Evolutionary conservation across 73 alveolate species (phyloP).

Genomic region (Stentor coeruleus): DNA sequence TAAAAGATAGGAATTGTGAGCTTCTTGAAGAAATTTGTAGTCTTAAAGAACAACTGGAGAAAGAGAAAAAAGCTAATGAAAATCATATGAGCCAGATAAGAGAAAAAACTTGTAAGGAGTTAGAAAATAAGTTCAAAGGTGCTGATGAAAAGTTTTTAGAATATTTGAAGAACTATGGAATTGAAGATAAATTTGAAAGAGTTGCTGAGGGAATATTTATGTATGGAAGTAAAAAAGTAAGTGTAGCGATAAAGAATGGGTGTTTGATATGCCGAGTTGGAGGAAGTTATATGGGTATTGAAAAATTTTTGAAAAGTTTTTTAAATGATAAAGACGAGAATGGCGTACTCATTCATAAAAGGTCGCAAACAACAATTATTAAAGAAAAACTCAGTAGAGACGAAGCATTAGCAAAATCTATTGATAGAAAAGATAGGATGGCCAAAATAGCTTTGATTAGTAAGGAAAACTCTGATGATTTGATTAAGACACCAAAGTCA

Average conservation of each 20-base stretch:
- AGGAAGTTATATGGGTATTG: constrained; percentile 56
- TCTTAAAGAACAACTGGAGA: background rate
- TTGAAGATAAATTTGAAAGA: background rate
- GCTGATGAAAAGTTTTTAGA: constrained; percentile 25
- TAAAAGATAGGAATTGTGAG: no score
- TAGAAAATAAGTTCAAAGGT: background rate
- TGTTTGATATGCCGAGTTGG: constrained; percentile 61
- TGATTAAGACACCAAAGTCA: background rate
- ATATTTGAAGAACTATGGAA: background rate
- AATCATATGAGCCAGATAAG: background rate
- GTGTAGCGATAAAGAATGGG: constrained; percentile 52
- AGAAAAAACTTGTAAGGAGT: background rate
- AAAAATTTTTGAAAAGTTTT: constrained; percentile 41
- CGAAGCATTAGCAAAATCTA: no score
- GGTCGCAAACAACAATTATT: background rate
- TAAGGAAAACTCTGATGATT: background rate
- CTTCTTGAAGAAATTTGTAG: background rate
- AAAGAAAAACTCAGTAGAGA: background rate
- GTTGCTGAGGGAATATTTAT: constrained; percentile 11
- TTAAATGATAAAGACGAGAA: constrained; percentile 43
- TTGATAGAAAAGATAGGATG: background rate
- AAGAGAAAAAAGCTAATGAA: background rate
- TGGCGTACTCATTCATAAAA: background rate
- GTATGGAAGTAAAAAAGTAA: constrained; percentile 35
- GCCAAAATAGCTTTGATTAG: background rate